Percentiles rank a stretch among this genome's conserved stretches.
phyloP scores from a whole-genome alignment of 352 stramenopile species.

The Phytophthora europaea region DNA sequence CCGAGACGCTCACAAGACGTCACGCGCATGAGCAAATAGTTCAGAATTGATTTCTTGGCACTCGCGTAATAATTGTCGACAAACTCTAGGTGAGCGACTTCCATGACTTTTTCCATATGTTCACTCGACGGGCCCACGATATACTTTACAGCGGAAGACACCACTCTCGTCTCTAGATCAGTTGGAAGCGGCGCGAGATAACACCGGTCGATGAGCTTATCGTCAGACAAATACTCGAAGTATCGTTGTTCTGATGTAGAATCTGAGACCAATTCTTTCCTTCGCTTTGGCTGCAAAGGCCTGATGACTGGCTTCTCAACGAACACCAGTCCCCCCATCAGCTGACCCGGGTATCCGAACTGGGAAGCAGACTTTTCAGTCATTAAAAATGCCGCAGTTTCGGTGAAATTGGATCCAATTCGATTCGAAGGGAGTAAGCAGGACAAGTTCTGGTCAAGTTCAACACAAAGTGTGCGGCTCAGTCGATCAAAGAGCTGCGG shows the following conservation, averaged over 20 bases:
- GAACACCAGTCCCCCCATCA: slow-evolving; percentile 23
- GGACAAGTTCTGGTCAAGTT: slow-evolving; percentile 68
- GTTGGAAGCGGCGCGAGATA: slow-evolving; percentile 52
- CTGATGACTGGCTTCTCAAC: slow-evolving; percentile 7
- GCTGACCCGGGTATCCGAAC: slow-evolving; percentile 12
- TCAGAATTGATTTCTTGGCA: slow-evolving; percentile 79
- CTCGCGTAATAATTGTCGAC: slow-evolving; percentile 70
- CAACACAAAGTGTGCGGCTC: slow-evolving; percentile 75
- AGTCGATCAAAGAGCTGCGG: slow-evolving; percentile 71
- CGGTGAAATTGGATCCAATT: slow-evolving; percentile 78
- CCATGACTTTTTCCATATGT: slow-evolving; percentile 56
- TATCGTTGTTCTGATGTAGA: slow-evolving; percentile 58
- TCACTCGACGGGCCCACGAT: slow-evolving; percentile 38
- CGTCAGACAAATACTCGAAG: slow-evolving; percentile 61
- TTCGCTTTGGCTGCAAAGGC: not conserved
- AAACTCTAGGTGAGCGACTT: slow-evolving; percentile 54
- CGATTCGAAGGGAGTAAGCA: slow-evolving; percentile 75
- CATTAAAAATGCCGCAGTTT: slow-evolving; percentile 49
- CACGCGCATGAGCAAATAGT: slow-evolving; percentile 70
- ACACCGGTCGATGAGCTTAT: slow-evolving; percentile 47
- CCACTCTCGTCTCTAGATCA: slow-evolving; percentile 51
- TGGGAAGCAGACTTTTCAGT: slow-evolving; percentile 52
- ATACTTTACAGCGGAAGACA: slow-evolving; percentile 67
- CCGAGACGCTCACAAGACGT: slow-evolving; percentile 53
- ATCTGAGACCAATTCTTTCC: not conserved